These are phyloP conservation scores for Mycena capillaripes DNA, from an alignment of 768 basidiomycete species.

Conservation along the genomic window DNA sequence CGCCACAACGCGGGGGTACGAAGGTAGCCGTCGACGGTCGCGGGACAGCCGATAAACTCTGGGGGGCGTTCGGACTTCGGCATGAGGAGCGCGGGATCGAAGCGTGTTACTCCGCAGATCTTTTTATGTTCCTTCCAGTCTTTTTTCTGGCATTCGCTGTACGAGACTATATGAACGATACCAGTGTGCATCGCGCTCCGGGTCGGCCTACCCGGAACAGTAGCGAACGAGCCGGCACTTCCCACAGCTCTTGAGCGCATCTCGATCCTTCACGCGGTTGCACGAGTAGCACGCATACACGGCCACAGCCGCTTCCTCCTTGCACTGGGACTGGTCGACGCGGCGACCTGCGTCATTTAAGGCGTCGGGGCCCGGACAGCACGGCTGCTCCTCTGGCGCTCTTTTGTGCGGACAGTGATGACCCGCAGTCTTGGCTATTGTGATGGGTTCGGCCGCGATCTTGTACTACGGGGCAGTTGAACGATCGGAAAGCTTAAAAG, in stretches of 20 bases:
- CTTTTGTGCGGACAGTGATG: not conserved
- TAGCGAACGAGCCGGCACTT: not conserved
- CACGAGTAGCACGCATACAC: not conserved
- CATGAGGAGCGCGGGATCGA: conserved; percentile 9
- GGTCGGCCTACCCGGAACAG: not conserved
- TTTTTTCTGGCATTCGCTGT: conserved; percentile 18
- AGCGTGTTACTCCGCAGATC: not conserved
- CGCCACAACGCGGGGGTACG: conserved; percentile 12
- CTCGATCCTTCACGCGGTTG: not conserved
- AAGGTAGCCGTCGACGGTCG: not conserved
- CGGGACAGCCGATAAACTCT: conserved; percentile 8
- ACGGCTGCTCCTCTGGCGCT: not conserved
- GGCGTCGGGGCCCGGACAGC: not conserved
- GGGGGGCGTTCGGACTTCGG: not conserved
- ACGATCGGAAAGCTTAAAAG: no score
- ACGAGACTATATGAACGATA: not conserved
- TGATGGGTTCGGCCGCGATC: not conserved
- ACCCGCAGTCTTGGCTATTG: not conserved
- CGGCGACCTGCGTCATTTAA: not conserved
- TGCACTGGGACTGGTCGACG: not conserved
- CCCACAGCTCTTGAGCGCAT: not conserved
- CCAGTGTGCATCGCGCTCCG: no score
- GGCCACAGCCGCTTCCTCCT: not conserved
- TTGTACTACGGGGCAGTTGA: not conserved
- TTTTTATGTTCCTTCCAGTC: conserved; percentile 24